Conservation (phyloP, 164 flowering plant genomes). For the Tetracentron sinense region DNA sequence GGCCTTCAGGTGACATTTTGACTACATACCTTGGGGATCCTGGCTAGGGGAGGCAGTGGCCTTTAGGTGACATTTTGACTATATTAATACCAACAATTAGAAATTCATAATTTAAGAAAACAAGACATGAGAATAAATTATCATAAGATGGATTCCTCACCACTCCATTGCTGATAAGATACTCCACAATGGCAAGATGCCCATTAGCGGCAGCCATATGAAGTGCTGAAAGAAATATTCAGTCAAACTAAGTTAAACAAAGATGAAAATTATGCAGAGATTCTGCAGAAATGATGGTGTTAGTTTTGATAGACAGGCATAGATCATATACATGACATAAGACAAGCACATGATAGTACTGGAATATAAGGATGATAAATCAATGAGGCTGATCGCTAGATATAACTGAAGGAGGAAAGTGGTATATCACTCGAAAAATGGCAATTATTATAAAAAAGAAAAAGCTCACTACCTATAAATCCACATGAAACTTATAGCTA, state of each 20-base stretch:
- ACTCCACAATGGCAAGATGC: conserved; percentile 67
- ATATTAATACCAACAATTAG: background rate
- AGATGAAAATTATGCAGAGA: background rate
- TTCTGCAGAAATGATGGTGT: background rate
- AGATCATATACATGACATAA: background rate
- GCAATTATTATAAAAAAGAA: no score
- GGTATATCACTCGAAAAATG: no score
- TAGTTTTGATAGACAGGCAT: background rate
- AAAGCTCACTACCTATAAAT: no score
- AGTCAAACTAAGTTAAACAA: conserved; percentile 1
- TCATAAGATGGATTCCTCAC: conserved; percentile 34
- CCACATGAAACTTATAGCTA: no score
- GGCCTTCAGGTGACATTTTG: no score
- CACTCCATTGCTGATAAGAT: conserved; percentile 66
- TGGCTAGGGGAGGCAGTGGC: no score
- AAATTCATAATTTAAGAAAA: background rate
- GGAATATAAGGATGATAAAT: background rate
- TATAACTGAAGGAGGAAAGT: no score
- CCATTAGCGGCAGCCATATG: conserved; percentile 99
- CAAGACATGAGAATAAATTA: background rate
- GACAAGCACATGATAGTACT: background rate
- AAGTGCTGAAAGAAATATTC: conserved; percentile 52
- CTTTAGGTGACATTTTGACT: no score
- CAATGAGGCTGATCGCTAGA: no score
- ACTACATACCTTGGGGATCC: no score